Evolutionary conservation across 2,329 filamentous ascomycete genomes (phyloP).

Genomic region (Ceratocystiopsis brevicomis): DNA sequence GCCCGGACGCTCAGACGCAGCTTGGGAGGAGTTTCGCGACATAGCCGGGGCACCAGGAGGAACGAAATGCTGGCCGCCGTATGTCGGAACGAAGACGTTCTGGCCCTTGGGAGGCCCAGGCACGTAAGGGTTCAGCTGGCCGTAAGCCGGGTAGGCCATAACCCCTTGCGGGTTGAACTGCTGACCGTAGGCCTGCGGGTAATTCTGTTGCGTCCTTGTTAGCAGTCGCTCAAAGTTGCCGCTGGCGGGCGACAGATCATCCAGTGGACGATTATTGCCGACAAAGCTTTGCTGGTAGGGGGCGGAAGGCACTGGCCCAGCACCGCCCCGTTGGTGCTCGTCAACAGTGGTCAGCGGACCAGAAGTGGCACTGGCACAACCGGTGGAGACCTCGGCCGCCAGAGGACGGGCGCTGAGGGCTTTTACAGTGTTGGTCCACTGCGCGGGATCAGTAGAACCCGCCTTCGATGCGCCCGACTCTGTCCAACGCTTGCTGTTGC

Average conservation of each 20-base stretch:
- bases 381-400: not conserved
- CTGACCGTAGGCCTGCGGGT: slow-evolving; percentile 27
- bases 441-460: too few relatives aligned
- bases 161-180: slow-evolving; percentile 20
- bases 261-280: slow-evolving; percentile 10
- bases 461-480: slow-evolving; percentile 10
- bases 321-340: not conserved
- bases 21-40: slow-evolving; percentile 69
- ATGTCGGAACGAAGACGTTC: slow-evolving; percentile 20
- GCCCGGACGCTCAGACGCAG: slow-evolving; percentile 42
- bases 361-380: too few relatives aligned
- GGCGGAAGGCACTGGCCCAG: too few relatives aligned
- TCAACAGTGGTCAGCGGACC: not conserved
- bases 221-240: slow-evolving; percentile 57
- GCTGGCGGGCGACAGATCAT: slow-evolving; percentile 48
- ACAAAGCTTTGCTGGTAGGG: too few relatives aligned
- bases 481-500: slow-evolving; percentile 27
- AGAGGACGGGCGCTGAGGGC: not conserved
- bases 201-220: slow-evolving; percentile 49
- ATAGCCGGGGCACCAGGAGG: slow-evolving; percentile 43
- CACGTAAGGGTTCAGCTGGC: slow-evolving; percentile 17
- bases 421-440: not conserved
- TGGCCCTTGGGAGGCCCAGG: slow-evolving; percentile 13
- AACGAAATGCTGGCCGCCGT: slow-evolving; percentile 17
- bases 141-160: slow-evolving; percentile 17